Base-by-base conservation (phyloP, 2,329 filamentous ascomycete genomes). In the Arachnopeziza araneosa region DNA sequence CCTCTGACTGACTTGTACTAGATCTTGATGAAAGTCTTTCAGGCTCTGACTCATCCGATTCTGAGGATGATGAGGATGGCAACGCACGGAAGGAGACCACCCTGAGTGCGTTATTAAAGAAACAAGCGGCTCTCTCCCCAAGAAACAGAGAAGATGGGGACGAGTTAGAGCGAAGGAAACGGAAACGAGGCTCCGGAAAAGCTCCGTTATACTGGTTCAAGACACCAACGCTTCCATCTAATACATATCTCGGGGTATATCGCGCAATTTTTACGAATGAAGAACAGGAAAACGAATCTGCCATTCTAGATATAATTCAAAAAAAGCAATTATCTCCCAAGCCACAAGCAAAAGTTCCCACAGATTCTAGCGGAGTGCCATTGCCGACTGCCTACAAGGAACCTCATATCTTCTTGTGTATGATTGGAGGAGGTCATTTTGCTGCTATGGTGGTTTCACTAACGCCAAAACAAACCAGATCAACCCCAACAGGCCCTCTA, bases 351-450 rank as follows among this genome's bases (percentile, higher is more conserved):
- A 72, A 74, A 75, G 50, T 78, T 75, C 59, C 80, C 74, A 32
- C 82, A 82, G 62, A 77, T 1, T 75, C 80, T 59, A 85, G 86
- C 54, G 83, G 85, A 1, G 77, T 79, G 19, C 74, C 84, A 5
- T 79, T 82, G 1, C 76, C 79, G 1, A 75, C 82, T 10, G 78
- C 79, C 2, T 84, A 88, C 70, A 84, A 86, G 24, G 87, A 88
- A 8, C 91, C 92, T 1, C 93, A 98, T 72, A 86, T 96, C 55
- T 98, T 99, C 72, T 83, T 99, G 54, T 98, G 93, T 75, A 99
- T 99, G 95, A 96, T 99, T 55, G 95, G 95, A 24, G 95, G 95
- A 61, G 95, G 95, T 0, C 95, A 99, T 73, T 99, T 99, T 71
- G 95, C 95, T 0, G 95, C 90, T 55, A 98, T 98, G 93, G 81